These are phyloP conservation scores for Linaria vulgaris DNA, from an alignment of 257 asterid species.

Conservation along the genomic window DNA sequence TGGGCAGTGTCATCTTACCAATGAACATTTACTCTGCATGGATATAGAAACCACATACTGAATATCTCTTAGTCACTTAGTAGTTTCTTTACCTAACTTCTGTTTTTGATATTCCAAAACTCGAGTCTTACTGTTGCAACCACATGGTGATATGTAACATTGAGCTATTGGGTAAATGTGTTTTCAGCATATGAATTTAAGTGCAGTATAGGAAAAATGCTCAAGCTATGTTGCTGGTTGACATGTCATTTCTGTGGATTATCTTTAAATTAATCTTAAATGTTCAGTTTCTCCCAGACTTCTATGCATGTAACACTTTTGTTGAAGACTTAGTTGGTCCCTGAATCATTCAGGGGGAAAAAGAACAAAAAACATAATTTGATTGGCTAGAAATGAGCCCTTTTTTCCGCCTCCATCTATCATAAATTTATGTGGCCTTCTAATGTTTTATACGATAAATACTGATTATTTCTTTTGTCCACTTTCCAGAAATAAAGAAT, in stretches of 20 bases:
- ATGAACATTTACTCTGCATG: no score
- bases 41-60: no score
- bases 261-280: not conserved
- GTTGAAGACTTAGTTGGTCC: no score
- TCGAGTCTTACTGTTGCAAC: not conserved
- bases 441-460: not conserved
- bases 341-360: no score
- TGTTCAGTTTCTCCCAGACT: not conserved
- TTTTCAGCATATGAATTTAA: not conserved
- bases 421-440: not conserved
- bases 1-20: no score
- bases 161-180: not conserved
- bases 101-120: no score
- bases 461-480: conserved; percentile 7
- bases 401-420: not conserved
- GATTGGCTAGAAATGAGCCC: not conserved
- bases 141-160: not conserved
- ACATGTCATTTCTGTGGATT: not conserved
- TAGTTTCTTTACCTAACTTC: no score
- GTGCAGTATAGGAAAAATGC: not conserved
- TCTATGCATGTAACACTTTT: not conserved
- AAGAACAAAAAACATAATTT: not conserved
- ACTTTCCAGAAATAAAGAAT: conserved; percentile 76
- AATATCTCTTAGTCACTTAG: no score
- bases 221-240: not conserved